Percentiles rank a stretch among this genome's conserved stretches.
Conservation (phyloP, 768 basidiomycete genomes). For the Termitomyces sp. region DNA sequence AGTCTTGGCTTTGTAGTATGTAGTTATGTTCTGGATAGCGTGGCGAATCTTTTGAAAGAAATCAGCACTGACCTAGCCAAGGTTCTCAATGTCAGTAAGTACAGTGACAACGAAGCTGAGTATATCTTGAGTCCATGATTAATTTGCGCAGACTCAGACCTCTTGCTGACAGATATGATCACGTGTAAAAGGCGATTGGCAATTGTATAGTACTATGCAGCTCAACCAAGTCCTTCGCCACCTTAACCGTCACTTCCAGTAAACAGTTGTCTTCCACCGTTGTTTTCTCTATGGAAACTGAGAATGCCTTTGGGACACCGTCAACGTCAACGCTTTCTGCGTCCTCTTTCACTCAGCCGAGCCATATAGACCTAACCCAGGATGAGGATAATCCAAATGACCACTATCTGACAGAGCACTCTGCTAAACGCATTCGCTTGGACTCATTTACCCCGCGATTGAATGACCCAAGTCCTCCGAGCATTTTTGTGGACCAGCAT, state of each 20-base stretch:
- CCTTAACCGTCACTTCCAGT: slow-evolving; percentile 1
- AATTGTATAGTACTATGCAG: neutral
- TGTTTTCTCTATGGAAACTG: slow-evolving; percentile 4
- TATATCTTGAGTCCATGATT: too few relatives aligned
- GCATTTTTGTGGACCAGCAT: slow-evolving; percentile 3
- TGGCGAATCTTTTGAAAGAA: neutral
- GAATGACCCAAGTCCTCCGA: slow-evolving; percentile 4
- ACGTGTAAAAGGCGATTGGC: slow-evolving; percentile 10
- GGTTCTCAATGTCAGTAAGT: too few relatives aligned
- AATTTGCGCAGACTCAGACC: too few relatives aligned
- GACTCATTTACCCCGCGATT: slow-evolving; percentile 20
- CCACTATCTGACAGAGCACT: slow-evolving; percentile 26
- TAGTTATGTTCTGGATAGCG: neutral
- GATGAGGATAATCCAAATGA: slow-evolving; percentile 58
- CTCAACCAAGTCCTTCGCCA: neutral
- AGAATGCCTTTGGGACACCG: slow-evolving; percentile 2
- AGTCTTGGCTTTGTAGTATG: neutral
- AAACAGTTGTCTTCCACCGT: neutral
- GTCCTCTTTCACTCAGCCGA: slow-evolving; percentile 8
- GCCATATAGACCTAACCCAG: slow-evolving; percentile 59
- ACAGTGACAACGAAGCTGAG: too few relatives aligned
- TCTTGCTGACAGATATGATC: slow-evolving; percentile 14
- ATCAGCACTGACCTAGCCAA: too few relatives aligned
- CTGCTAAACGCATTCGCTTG: slow-evolving; percentile 38
- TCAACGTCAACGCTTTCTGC: slow-evolving; percentile 5